A percentile compares a stretch with the other conserved stretches of the same genome.
Conservation (phyloP, 495 filamentous ascomycete species). For the Sabuloglossum arenarium region DNA sequence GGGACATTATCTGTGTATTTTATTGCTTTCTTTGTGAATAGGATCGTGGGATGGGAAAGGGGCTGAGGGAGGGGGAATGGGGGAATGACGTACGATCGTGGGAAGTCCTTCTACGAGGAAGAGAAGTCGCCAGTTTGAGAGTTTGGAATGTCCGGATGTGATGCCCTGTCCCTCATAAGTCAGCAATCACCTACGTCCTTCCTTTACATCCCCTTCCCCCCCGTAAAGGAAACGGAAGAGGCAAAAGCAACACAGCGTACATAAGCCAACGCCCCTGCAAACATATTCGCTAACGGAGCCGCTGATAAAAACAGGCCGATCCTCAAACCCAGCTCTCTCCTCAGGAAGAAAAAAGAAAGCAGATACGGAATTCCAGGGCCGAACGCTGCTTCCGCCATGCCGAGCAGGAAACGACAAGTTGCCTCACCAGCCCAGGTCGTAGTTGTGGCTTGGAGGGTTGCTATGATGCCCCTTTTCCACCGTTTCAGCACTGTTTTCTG, state of each 20-base stretch:
- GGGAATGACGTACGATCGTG: constrained; percentile 22
- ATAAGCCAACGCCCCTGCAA: constrained; percentile 66
- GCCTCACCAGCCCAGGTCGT: constrained; percentile 45
- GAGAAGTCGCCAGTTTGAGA: constrained; percentile 61
- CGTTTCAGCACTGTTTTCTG: too few species aligned
- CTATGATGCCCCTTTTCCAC: not conserved
- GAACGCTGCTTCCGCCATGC: constrained; percentile 42
- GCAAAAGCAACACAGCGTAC: not conserved
- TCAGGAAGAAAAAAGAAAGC: constrained; percentile 66
- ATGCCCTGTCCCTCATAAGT: too few species aligned
- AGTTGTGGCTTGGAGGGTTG: constrained; percentile 13
- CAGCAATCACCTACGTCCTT: too few species aligned
- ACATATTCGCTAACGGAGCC: constrained; percentile 63
- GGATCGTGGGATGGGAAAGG: too few species aligned
- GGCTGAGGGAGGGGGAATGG: not conserved
- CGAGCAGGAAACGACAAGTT: constrained; percentile 44
- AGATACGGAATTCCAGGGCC: constrained; percentile 41
- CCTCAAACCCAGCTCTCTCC: constrained; percentile 56
- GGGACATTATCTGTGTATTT: constrained; percentile 21
- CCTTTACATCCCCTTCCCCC: too few species aligned
- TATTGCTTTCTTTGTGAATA: too few species aligned
- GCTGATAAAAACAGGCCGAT: constrained; percentile 58
- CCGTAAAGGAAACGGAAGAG: too few species aligned
- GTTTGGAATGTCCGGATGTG: constrained; percentile 40
- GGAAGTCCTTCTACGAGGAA: constrained; percentile 74